A percentile compares a stretch with the other conserved stretches of the same genome.
Evolutionary conservation across 768 basidiomycete genomes (phyloP).

Genomic region (Rhizopogon vinicolor): DNA sequence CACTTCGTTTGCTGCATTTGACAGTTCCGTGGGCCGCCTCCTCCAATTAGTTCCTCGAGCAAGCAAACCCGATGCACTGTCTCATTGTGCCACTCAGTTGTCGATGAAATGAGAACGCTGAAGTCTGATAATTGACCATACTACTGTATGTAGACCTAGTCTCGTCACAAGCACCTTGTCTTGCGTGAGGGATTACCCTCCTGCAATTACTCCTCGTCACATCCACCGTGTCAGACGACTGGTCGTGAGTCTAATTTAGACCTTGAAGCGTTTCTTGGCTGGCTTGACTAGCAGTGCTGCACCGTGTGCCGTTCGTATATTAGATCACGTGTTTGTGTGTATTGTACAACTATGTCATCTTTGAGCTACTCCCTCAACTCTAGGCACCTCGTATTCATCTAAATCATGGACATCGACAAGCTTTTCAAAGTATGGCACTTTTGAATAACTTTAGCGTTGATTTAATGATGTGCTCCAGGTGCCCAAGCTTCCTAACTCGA

Average conservation of each 20-base stretch:
- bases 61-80: neutral
- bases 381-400: neutral
- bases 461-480: slow-evolving; percentile 35
- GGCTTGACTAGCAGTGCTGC: too few relatives aligned
- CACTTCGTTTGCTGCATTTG: neutral
- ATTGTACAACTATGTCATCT: neutral
- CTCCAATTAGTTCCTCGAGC: neutral
- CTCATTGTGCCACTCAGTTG: neutral
- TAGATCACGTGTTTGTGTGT: neutral
- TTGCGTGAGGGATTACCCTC: too few relatives aligned
- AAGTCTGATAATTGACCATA: neutral
- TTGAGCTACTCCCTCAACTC: neutral
- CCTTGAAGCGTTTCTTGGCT: too few relatives aligned
- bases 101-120: neutral
- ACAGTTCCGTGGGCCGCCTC: neutral
- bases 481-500: slow-evolving; percentile 66
- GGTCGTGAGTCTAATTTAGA: too few relatives aligned
- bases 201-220: too few relatives aligned
- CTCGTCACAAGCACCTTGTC: too few relatives aligned
- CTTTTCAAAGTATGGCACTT: slow-evolving; percentile 37
- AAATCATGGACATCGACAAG: slow-evolving; percentile 44
- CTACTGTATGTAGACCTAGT: too few relatives aligned
- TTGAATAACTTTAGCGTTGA: neutral
- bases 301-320: too few relatives aligned
- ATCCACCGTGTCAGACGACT: too few relatives aligned